Percentiles rank a stretch among this genome's conserved stretches.
phyloP scores from a whole-genome alignment of 805 yeast species.

The Pichia kluyveri region DNA sequence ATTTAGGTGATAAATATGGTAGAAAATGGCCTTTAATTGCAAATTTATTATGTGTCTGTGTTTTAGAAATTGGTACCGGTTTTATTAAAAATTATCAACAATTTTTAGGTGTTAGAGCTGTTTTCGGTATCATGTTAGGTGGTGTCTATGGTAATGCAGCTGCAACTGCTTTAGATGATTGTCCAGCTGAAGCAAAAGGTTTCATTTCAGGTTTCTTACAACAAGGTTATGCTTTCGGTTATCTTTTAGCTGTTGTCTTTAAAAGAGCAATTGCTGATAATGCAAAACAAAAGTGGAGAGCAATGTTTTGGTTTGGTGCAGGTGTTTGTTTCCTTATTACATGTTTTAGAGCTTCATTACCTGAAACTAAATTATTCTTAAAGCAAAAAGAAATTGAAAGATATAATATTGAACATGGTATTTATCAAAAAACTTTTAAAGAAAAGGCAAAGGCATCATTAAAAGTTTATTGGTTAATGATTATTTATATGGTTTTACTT shows the following conservation, averaged over 20 bases:
- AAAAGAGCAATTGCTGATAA: slow-evolving; percentile 53
- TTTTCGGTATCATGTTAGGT: slow-evolving; percentile 55
- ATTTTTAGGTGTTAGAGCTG: slow-evolving; percentile 53
- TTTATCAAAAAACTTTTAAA: slow-evolving; percentile 25
- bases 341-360: slow-evolving; percentile 33
- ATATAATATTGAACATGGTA: slow-evolving; percentile 23
- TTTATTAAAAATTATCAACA: slow-evolving; percentile 47
- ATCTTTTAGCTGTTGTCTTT: slow-evolving; percentile 54
- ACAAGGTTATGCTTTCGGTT: slow-evolving; percentile 73
- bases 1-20: slow-evolving; percentile 51
- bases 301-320: slow-evolving; percentile 63
- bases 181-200: slow-evolving; percentile 46
- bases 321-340: slow-evolving; percentile 39
- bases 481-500: slow-evolving; percentile 45
- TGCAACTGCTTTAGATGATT: slow-evolving; percentile 45
- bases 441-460: slow-evolving; percentile 28
- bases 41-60: slow-evolving; percentile 37
- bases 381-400: slow-evolving; percentile 30
- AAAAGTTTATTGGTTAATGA: slow-evolving; percentile 47
- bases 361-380: slow-evolving; percentile 47
- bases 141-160: slow-evolving; percentile 48
- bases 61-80: slow-evolving; percentile 55
- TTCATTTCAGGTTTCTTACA: slow-evolving; percentile 62
- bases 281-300: slow-evolving; percentile 49
- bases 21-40: slow-evolving; percentile 48